A percentile compares a stretch with the other conserved stretches of the same genome.
Conservation (phyloP, 2,329 filamentous ascomycete genomes). For the Botrytis galanthina region DNA sequence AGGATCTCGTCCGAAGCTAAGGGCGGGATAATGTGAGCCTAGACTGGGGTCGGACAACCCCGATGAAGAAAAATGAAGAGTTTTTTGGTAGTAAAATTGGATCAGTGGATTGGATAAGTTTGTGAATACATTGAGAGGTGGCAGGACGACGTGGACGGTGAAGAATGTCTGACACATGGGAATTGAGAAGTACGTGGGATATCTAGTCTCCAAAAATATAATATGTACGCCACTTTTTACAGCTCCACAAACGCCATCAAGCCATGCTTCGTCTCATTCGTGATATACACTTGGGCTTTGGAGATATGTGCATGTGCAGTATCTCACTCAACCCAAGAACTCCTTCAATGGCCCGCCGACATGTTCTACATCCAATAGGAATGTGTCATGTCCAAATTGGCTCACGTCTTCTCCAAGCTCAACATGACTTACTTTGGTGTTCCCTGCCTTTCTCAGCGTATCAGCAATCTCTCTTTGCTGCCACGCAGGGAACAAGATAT, state of each 20-base stretch:
- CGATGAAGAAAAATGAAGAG: constrained; percentile 14
- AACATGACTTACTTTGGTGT: constrained; percentile 77
- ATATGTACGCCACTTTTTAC: constrained; percentile 18
- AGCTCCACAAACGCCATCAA: constrained; percentile 16
- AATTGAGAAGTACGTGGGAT: neutral
- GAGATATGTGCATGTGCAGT: neutral
- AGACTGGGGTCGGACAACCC: constrained; percentile 16
- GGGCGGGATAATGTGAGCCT: constrained; percentile 1
- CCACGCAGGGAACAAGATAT: constrained; percentile 97
- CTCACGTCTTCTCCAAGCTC: constrained; percentile 94
- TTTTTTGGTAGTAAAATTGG: constrained; percentile 6
- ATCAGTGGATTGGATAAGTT: constrained; percentile 1
- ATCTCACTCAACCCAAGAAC: constrained; percentile 59
- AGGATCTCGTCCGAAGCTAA: constrained; percentile 12
- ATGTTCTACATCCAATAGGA: constrained; percentile 86
- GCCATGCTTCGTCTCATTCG: constrained; percentile 13
- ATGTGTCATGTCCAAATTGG: constrained; percentile 94
- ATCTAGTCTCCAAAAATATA: neutral
- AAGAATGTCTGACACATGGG: constrained; percentile 5
- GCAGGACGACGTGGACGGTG: neutral
- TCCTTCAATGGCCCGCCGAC: constrained; percentile 79
- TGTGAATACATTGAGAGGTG: neutral
- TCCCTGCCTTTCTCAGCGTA: constrained; percentile 73
- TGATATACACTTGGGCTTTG: constrained; percentile 2
- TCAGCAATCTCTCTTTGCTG: constrained; percentile 94